phyloP scores from a whole-genome alignment of 805 yeast genomes.

The Wickerhamiella allomyrinae region DNA sequence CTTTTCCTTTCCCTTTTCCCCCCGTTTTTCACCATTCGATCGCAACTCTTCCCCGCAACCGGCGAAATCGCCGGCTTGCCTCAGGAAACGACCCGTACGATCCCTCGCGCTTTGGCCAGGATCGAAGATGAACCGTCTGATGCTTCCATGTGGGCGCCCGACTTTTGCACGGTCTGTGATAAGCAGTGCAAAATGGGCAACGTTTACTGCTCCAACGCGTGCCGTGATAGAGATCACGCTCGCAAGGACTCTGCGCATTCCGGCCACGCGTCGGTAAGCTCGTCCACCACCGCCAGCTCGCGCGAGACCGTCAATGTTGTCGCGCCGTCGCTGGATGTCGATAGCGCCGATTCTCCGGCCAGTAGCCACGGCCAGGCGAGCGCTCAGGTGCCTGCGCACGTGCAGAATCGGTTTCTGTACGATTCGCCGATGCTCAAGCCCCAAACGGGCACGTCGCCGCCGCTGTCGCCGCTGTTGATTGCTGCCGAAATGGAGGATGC shows the following conservation, averaged over 20 bases:
- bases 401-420: slow-evolving; percentile 13
- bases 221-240: slow-evolving; percentile 20
- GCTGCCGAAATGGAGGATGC: slow-evolving; percentile 6
- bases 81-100: not conserved
- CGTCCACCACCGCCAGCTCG: not conserved
- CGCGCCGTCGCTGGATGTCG: slow-evolving; percentile 2
- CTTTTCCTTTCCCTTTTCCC: too few relatives aligned
- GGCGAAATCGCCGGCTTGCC: not conserved
- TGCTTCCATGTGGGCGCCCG: slow-evolving; percentile 31
- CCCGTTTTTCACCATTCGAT: not conserved
- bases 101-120: not conserved
- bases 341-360: slow-evolving; percentile 8
- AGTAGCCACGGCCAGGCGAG: slow-evolving; percentile 5
- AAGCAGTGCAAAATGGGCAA: slow-evolving; percentile 31
- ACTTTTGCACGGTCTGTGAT: slow-evolving; percentile 46
- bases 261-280: not conserved
- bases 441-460: slow-evolving; percentile 8
- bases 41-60: not conserved
- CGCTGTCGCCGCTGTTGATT: slow-evolving; percentile 17
- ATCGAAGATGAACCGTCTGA: not conserved
- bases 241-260: not conserved
- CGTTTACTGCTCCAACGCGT: slow-evolving; percentile 35
- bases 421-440: slow-evolving; percentile 18
- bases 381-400: not conserved
- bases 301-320: not conserved